Base-by-base conservation (phyloP, 192 early-diverging fungal species). In the Diversispora epigaea region DNA sequence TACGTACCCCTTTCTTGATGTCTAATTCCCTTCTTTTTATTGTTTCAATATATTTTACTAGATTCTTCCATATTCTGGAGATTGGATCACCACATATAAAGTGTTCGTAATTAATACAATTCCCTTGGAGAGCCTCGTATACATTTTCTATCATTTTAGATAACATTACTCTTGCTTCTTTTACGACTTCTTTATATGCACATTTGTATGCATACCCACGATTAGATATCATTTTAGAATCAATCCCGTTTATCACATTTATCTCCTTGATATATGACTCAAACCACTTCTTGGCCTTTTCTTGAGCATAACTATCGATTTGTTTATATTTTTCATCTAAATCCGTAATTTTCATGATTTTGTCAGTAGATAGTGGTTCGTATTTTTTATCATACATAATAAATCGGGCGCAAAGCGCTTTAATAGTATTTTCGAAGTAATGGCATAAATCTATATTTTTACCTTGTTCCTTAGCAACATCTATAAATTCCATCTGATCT, bases 191-290 rank as follows among this genome's bases (percentile, higher is more conserved):
- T 19, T 40, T 65, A n/a, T 65, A 65, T 41, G 44, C 17, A 45
- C 63, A 19, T 50, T 69, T 69, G 21, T 52, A 69, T 15, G 68
- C 49, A 69, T 52, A 52, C 43, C 68, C 49, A 69, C 49, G 68
- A 69, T 49, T 52, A 52, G 15, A 17, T 22, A 69, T 69, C 19
- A 54, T 69, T 50, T 69, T 69, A 22, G 68, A 22, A 69, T 17
- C 6, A 25, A 22, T 21, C 44, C 57, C 3, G n/a, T 58, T 58
- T 58, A 58, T 58, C 15, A 58, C 3, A 58, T 58, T 58, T 43
- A 66, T 69, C 25, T 69, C 67, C 46, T 69, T 69, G n/a, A 69
- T 22, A 50, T 39, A 70, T 70, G 7, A 17, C 68, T 70, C 68
- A 25, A 70, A 32, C 52, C 52, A 70, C 21, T 50, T 54, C 68